A percentile compares a stretch with the other conserved stretches of the same genome.
phyloP scores from a whole-genome alignment of 495 filamentous ascomycete species.

The Lophiotrema nucula region DNA sequence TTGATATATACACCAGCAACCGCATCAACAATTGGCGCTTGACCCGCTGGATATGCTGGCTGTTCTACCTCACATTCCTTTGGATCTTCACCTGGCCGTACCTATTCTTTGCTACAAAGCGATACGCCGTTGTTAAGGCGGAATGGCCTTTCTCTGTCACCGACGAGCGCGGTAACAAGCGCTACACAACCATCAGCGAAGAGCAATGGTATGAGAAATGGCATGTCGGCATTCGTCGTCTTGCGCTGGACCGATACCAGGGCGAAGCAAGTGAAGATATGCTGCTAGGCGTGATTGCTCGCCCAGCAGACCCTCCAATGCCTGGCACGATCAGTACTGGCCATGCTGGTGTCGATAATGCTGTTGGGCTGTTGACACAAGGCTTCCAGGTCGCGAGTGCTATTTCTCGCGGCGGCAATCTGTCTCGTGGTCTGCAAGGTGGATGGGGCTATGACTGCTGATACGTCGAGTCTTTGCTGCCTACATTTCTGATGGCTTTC shows the following conservation, averaged over 20 bases:
- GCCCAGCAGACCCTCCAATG: conserved; percentile 29
- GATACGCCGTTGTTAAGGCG: conserved; percentile 57
- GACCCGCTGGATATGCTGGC: conserved; percentile 54
- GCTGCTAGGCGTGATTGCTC: conserved; percentile 23
- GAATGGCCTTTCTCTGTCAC: conserved; percentile 53
- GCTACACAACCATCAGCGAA: conserved; percentile 43
- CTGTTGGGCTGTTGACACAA: conserved; percentile 28
- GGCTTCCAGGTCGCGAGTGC: conserved; percentile 30
- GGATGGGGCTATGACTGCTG: conserved; percentile 34
- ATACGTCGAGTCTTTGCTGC: neutral
- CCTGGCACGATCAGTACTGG: conserved; percentile 30
- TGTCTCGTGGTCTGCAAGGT: conserved; percentile 8
- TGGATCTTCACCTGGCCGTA: conserved; percentile 65
- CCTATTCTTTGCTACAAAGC: conserved; percentile 59
- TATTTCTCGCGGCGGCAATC: conserved; percentile 19
- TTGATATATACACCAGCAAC: conserved; percentile 56
- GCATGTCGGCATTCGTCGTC: conserved; percentile 27
- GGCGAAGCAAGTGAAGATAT: conserved; percentile 25
- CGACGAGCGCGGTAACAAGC: conserved; percentile 34
- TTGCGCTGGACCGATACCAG: conserved; percentile 32
- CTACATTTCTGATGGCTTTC: neutral
- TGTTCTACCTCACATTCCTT: conserved; percentile 61
- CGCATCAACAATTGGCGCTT: conserved; percentile 57
- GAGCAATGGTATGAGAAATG: conserved; percentile 33
- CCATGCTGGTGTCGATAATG: conserved; percentile 33